Conservation (phyloP, 208 protist genomes). For the Leishmania tarentolae region DNA sequence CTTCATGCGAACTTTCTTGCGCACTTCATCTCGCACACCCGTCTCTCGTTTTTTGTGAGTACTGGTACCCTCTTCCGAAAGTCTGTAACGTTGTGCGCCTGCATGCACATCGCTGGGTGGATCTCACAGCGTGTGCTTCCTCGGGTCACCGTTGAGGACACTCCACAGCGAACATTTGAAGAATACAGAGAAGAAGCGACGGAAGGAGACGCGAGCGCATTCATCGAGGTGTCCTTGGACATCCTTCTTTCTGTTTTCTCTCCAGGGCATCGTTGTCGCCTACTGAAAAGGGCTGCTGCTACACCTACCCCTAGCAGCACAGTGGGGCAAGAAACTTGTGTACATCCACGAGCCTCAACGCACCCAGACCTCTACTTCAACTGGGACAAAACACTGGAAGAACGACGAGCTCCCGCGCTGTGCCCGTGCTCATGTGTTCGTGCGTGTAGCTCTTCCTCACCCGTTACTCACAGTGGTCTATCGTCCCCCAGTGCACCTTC, state of each 20-base stretch:
- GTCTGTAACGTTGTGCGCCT: neutral
- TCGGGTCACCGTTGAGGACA: neutral
- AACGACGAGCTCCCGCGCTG: neutral
- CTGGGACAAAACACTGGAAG: neutral
- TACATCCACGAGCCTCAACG: neutral
- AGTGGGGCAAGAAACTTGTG: neutral
- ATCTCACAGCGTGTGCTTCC: neutral
- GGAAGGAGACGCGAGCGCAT: neutral
- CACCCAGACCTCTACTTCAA: neutral
- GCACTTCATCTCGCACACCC: neutral
- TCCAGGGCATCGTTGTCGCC: neutral
- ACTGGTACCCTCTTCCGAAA: neutral
- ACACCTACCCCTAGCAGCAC: neutral
- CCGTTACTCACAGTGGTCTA: neutral
- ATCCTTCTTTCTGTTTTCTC: neutral
- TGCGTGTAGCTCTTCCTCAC: neutral
- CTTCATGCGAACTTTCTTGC: neutral
- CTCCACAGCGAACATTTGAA: too few species aligned
- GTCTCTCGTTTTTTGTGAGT: neutral
- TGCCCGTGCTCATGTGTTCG: too few species aligned
- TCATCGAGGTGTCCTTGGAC: neutral
- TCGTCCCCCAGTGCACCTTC: neutral
- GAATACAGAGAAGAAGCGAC: too few species aligned
- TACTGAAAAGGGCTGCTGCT: neutral
- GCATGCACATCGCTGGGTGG: neutral